A percentile compares a stretch with the other conserved stretches of the same genome.
These are phyloP conservation scores for Rhodotorula sp. DNA, from an alignment of 1,284 basidiomycete genomes.

Conservation along the genomic window DNA sequence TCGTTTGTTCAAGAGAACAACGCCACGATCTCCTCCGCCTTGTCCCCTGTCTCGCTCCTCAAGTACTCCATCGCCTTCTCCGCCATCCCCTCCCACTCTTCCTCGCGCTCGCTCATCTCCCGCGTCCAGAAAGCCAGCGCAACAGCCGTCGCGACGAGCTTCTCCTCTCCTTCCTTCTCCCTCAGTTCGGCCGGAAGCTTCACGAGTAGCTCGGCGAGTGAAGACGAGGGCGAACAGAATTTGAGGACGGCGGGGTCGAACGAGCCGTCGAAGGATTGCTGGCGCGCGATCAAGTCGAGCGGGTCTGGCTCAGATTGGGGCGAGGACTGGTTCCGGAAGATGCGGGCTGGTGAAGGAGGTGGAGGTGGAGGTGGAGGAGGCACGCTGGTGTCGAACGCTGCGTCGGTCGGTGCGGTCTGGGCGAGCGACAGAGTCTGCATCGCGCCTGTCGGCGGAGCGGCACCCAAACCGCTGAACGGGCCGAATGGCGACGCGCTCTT, in stretches of 20 bases:
- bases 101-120: not conserved
- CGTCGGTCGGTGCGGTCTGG: no score
- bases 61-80: conserved; percentile 15
- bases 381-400: not conserved
- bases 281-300: conserved; percentile 18
- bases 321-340: no score
- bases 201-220: not conserved
- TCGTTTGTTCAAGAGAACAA: not conserved
- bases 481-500: no score
- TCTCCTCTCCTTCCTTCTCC: not conserved
- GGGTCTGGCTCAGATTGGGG: not conserved
- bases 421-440: no score
- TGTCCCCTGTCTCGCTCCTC: not conserved
- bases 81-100: conserved; percentile 20
- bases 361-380: not conserved
- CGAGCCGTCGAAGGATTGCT: conserved; percentile 21
- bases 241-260: not conserved
- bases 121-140: conserved; percentile 10
- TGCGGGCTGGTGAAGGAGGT: not conserved
- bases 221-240: not conserved
- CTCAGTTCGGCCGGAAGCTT: not conserved
- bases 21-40: not conserved
- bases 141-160: conserved; percentile 1
- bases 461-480: no score
- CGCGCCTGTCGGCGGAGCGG: no score